phyloP scores from a whole-genome alignment of 495 filamentous ascomycete species.

The Podospora bellae-mahoneyi region DNA sequence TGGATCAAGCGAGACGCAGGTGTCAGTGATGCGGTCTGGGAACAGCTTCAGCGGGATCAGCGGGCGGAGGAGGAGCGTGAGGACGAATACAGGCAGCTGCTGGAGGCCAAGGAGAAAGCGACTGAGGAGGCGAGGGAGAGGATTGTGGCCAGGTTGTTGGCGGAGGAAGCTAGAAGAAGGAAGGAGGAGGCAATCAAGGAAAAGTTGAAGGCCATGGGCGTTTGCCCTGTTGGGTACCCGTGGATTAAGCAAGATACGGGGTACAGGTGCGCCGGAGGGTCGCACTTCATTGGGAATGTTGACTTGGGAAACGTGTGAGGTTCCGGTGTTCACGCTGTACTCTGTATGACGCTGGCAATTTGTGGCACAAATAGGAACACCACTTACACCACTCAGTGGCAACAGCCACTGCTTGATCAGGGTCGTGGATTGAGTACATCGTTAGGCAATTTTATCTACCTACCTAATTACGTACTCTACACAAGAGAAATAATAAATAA shows the following conservation, averaged over 20 bases:
- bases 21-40: slow-evolving; percentile 60
- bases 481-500: too few relatives aligned
- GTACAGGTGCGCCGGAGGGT: slow-evolving; percentile 53
- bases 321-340: too few relatives aligned
- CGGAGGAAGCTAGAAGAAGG: slow-evolving; percentile 30
- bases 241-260: slow-evolving; percentile 55
- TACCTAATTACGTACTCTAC: too few relatives aligned
- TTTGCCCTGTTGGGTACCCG: slow-evolving; percentile 48
- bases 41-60: slow-evolving; percentile 52
- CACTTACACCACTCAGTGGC: too few relatives aligned
- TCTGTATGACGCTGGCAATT: too few relatives aligned
- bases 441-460: too few relatives aligned
- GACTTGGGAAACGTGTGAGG: slow-evolving; percentile 16
- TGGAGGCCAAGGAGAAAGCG: slow-evolving; percentile 24
- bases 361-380: too few relatives aligned
- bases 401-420: too few relatives aligned
- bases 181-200: slow-evolving; percentile 43
- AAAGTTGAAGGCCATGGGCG: slow-evolving; percentile 49
- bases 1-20: slow-evolving; percentile 47
- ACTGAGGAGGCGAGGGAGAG: slow-evolving; percentile 25
- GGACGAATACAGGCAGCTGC: slow-evolving; percentile 27
- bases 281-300: slow-evolving; percentile 41
- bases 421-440: too few relatives aligned
- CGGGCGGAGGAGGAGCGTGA: slow-evolving; percentile 33
- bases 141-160: slow-evolving; percentile 28